These are phyloP conservation scores for Fusarium incarnatum DNA, from an alignment of 2,329 filamentous ascomycete genomes.

Conservation along the genomic window DNA sequence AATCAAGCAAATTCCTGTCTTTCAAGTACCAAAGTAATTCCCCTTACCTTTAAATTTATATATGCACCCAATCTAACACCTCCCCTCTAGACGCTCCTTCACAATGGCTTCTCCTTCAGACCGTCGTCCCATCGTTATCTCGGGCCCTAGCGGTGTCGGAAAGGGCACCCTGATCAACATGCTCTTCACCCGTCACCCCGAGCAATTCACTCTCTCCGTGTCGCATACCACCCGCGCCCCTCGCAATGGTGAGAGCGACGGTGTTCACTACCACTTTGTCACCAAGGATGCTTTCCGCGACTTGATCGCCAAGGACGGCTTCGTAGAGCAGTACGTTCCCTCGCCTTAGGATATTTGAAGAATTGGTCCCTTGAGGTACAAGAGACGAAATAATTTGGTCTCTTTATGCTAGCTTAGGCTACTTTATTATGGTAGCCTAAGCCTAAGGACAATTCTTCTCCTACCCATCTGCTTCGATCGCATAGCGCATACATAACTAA, in stretches of 20 bases:
- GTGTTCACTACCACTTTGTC: slow-evolving; percentile 84
- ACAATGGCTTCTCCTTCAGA: slow-evolving; percentile 55
- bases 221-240: slow-evolving; percentile 85
- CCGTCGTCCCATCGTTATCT: slow-evolving; percentile 78
- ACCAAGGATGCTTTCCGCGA: slow-evolving; percentile 73
- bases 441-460: not conserved
- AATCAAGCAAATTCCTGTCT: slow-evolving; percentile 13
- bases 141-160: slow-evolving; percentile 81
- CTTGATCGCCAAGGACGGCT: slow-evolving; percentile 74
- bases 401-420: no score
- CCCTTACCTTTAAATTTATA: no score
- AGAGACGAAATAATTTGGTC: not conserved
- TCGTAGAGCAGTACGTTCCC: slow-evolving; percentile 74
- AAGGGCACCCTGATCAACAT: slow-evolving; percentile 83
- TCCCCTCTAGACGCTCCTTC: slow-evolving; percentile 26
- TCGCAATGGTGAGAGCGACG: slow-evolving; percentile 79
- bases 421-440: no score
- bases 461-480: no score
- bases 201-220: slow-evolving; percentile 67
- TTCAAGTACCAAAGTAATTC: slow-evolving; percentile 20
- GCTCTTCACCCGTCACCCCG: slow-evolving; percentile 69
- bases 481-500: slow-evolving; percentile 11
- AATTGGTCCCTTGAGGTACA: not conserved
- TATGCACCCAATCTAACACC: rapidly evolving
- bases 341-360: not conserved